Evolutionary conservation across 1,284 basidiomycete genomes (phyloP).

Genomic region (Pascua sp.): DNA sequence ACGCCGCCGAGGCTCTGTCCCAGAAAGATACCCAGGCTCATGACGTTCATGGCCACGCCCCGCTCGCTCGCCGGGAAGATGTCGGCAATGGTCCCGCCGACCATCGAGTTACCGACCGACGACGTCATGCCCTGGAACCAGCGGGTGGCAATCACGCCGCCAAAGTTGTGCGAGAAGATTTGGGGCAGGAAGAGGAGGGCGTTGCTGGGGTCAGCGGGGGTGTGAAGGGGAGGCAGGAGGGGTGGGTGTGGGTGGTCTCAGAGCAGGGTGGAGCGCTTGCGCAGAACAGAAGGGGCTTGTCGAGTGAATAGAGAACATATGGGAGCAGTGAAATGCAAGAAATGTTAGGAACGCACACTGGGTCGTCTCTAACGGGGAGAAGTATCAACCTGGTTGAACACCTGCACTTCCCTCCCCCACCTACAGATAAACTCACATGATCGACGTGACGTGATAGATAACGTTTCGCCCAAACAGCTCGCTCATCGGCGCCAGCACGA

Average conservation of each 20-base stretch:
- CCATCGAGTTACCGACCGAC: conserved; percentile 42
- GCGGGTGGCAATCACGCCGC: conserved; percentile 39
- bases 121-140: conserved; percentile 39
- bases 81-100: conserved; percentile 48
- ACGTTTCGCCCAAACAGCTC: conserved; percentile 39
- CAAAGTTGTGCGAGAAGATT: conserved; percentile 33
- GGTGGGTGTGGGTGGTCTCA: no score
- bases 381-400: no score
- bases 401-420: no score
- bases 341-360: no score
- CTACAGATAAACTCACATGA: conserved; percentile 1
- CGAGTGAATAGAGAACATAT: no score
- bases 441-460: conserved; percentile 34
- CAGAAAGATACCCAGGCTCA: conserved; percentile 46
- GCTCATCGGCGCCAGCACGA: conserved; percentile 40
- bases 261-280: no score
- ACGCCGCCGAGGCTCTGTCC: conserved; percentile 29
- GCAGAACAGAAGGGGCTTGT: no score
- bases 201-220: conserved; percentile 1
- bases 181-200: conserved; percentile 44
- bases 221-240: background rate
- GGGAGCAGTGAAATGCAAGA: no score
- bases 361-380: no score
- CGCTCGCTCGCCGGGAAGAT: conserved; percentile 41
- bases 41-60: conserved; percentile 50